phyloP scores from a whole-genome alignment of 352 stramenopile genomes.

The Elongisporangium senticosum region DNA sequence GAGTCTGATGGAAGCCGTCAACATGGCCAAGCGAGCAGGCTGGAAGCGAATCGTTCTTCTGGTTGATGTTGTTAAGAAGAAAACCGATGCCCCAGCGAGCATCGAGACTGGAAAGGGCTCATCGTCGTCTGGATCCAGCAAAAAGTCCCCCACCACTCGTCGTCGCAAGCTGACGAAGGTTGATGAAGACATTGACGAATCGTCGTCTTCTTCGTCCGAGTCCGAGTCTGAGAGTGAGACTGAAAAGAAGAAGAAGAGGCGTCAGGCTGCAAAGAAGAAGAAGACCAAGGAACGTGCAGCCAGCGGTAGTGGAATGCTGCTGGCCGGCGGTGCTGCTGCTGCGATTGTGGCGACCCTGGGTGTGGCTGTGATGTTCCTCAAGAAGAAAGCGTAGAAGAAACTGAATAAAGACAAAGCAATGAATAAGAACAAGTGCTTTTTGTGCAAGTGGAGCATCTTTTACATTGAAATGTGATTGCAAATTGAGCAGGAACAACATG shows the following conservation, averaged over 20 bases:
- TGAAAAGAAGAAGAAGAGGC: slow-evolving; percentile 35
- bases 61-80: slow-evolving; percentile 67
- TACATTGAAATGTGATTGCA: no score
- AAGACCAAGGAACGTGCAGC: slow-evolving; percentile 5
- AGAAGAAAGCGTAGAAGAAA: not conserved
- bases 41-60: slow-evolving; percentile 83
- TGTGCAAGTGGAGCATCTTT: not conserved
- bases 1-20: slow-evolving; percentile 79
- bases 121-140: slow-evolving; percentile 3
- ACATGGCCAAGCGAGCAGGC: slow-evolving; percentile 78
- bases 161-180: slow-evolving; percentile 74
- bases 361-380: slow-evolving; percentile 48
- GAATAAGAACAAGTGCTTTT: not conserved
- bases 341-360: slow-evolving; percentile 42
- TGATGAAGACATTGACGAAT: slow-evolving; percentile 53
- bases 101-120: slow-evolving; percentile 5
- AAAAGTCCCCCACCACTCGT: slow-evolving; percentile 13
- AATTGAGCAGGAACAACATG: no score
- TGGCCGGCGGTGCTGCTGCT: slow-evolving; percentile 31
- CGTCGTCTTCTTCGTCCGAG: slow-evolving; percentile 20
- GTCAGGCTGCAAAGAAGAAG: slow-evolving; percentile 21
- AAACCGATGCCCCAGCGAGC: slow-evolving; percentile 4
- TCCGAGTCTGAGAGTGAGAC: slow-evolving; percentile 34
- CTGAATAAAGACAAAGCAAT: not conserved
- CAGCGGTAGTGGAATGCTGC: slow-evolving; percentile 10